Percentiles rank a stretch among this genome's conserved stretches.
Conservation (phyloP, 257 asterid genomes). For the Ajuga chamaepitys region DNA sequence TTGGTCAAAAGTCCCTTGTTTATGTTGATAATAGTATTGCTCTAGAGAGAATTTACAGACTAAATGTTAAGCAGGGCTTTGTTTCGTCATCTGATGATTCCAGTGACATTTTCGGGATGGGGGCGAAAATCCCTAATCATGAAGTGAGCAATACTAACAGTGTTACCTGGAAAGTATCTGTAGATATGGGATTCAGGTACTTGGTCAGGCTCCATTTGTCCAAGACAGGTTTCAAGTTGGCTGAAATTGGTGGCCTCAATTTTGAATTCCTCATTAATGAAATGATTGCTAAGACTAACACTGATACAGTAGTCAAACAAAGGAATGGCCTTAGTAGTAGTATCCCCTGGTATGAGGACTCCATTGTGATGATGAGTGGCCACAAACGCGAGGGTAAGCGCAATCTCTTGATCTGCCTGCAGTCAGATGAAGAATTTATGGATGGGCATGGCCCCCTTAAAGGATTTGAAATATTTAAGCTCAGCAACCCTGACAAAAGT, state of each 20-base stretch:
- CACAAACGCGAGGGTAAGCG: conserved; percentile 28
- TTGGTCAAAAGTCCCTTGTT: conserved; percentile 18
- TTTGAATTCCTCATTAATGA: conserved; percentile 33
- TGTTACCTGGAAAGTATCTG: conserved; percentile 31
- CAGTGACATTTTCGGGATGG: conserved; percentile 24
- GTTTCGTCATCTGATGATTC: too few relatives aligned
- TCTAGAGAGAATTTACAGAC: conserved; percentile 33
- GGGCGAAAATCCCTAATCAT: too few relatives aligned
- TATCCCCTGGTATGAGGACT: conserved; percentile 32
- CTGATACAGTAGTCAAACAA: too few relatives aligned
- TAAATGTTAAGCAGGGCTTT: conserved; percentile 22
- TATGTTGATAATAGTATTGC: conserved; percentile 38
- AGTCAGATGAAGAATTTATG: conserved; percentile 14
- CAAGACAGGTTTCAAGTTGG: conserved; percentile 26
- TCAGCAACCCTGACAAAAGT: conserved; percentile 50
- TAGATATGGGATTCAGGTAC: conserved; percentile 51
- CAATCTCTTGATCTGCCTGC: conserved; percentile 30
- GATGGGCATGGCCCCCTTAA: conserved; percentile 25
- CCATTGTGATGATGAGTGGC: conserved; percentile 35
- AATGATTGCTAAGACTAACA: too few relatives aligned
- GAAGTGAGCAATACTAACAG: not conserved
- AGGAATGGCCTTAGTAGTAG: too few relatives aligned
- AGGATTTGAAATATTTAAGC: conserved; percentile 52
- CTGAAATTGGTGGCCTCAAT: conserved; percentile 18
- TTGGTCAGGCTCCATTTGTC: conserved; percentile 53